phyloP scores from a whole-genome alignment of 805 yeast species.

The Metschnikowia peoriensis region DNA sequence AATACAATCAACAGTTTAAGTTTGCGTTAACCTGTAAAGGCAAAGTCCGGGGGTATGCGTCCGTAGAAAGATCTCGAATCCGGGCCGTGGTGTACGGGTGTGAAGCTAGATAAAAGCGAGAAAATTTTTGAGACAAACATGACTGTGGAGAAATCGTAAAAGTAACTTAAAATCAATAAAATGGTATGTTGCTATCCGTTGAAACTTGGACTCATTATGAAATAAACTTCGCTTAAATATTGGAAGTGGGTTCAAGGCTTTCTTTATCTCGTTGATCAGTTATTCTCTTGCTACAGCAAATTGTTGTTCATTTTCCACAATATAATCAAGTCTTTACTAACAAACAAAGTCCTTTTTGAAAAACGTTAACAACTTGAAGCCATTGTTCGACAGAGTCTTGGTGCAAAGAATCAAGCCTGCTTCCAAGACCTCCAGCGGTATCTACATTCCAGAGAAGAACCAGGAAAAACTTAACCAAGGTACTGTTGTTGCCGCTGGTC shows the following conservation, averaged over 20 bases:
- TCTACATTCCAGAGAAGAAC: slow-evolving; percentile 93
- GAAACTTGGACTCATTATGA: too few relatives aligned
- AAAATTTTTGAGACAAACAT: background rate
- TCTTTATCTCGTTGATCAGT: too few relatives aligned
- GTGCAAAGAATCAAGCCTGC: slow-evolving; percentile 94
- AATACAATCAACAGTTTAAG: background rate
- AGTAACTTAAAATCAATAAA: background rate
- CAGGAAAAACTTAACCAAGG: slow-evolving; percentile 92
- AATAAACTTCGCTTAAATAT: too few relatives aligned
- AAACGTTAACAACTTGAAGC: slow-evolving; percentile 83
- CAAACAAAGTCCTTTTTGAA: slow-evolving; percentile 57
- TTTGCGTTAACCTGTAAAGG: too few relatives aligned
- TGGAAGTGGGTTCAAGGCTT: too few relatives aligned
- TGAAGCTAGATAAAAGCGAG: slow-evolving; percentile 4
- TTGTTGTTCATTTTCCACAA: too few relatives aligned
- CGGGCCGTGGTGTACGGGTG: slow-evolving; percentile 11
- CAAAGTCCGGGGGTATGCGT: background rate
- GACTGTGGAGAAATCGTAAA: background rate
- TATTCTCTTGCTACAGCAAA: too few relatives aligned
- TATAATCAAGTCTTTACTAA: slow-evolving; percentile 8
- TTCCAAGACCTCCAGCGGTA: slow-evolving; percentile 87
- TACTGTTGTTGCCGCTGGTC: slow-evolving; percentile 91
- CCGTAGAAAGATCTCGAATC: slow-evolving; percentile 15
- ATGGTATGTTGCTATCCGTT: slow-evolving; percentile 1
- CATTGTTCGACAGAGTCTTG: slow-evolving; percentile 92